phyloP scores from a whole-genome alignment of 208 protist species.

The Trypanosoma rangeli region DNA sequence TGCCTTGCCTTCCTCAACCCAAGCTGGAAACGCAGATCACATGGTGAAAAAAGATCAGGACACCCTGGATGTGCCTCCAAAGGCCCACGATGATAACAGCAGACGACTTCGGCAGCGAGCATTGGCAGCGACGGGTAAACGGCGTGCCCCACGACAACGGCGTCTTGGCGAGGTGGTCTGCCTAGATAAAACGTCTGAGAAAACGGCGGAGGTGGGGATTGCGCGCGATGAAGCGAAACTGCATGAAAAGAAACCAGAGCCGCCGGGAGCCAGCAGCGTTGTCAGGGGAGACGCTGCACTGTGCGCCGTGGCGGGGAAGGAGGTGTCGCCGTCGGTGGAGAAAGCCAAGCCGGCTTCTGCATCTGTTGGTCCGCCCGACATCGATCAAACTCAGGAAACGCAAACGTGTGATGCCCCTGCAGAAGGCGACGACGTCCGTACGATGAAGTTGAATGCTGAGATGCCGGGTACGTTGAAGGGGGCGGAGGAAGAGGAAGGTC shows the following conservation, averaged over 20 bases:
- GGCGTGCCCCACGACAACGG: slow-evolving; percentile 6
- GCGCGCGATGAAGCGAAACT: neutral
- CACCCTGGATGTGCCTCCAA: neutral
- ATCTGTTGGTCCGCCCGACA: neutral
- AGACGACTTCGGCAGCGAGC: neutral
- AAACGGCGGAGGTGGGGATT: slow-evolving; percentile 1
- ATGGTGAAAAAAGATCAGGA: neutral
- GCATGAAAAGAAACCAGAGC: neutral
- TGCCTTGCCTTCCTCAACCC: neutral
- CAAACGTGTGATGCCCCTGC: neutral
- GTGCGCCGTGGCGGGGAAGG: neutral
- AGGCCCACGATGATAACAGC: neutral
- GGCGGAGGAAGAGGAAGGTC: neutral
- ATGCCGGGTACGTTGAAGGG: neutral
- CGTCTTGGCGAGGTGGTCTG: slow-evolving; percentile 23
- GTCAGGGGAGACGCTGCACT: neutral
- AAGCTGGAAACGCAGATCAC: neutral
- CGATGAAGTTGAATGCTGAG: neutral
- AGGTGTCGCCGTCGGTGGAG: neutral
- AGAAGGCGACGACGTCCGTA: neutral
- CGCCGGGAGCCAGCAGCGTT: neutral
- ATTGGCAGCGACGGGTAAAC: slow-evolving; percentile 10
- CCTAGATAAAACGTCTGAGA: neutral
- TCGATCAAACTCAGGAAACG: neutral
- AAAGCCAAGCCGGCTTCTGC: neutral